phyloP scores from a whole-genome alignment of 2,329 filamentous ascomycete genomes.

The Coniochaeta pulveracea region DNA sequence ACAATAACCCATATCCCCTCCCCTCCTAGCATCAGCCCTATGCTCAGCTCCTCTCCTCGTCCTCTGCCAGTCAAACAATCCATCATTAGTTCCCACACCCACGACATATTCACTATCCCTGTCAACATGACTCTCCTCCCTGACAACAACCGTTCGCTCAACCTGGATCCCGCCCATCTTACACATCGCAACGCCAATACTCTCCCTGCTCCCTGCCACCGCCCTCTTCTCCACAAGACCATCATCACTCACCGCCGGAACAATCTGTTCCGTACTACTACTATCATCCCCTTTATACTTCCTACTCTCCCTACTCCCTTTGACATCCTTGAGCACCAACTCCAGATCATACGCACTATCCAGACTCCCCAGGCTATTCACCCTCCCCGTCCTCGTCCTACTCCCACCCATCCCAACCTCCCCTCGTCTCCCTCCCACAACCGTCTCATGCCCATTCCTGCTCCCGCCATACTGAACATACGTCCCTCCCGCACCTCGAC shows the following conservation, averaged over 20 bases:
- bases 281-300: background rate
- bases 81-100: no score
- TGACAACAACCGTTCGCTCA: constrained; percentile 2
- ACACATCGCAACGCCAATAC: background rate
- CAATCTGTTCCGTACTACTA: constrained; percentile 3
- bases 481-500: background rate
- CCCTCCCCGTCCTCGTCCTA: background rate
- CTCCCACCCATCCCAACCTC: background rate
- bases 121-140: no score
- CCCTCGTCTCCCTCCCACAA: background rate
- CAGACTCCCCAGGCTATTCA: background rate
- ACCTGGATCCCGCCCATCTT: constrained; percentile 2
- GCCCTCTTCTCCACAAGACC: background rate
- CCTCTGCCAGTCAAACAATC: no score
- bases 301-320: background rate
- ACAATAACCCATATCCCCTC: no score
- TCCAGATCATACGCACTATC: constrained; percentile 3
- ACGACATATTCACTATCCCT: no score
- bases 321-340: background rate
- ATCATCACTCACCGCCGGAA: background rate
- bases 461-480: background rate
- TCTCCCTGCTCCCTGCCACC: constrained; percentile 1
- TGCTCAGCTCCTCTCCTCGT: no score
- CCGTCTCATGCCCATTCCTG: background rate
- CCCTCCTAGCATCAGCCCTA: no score